phyloP scores from a whole-genome alignment of 305 asterid genomes.

The Salvia sclarea region DNA sequence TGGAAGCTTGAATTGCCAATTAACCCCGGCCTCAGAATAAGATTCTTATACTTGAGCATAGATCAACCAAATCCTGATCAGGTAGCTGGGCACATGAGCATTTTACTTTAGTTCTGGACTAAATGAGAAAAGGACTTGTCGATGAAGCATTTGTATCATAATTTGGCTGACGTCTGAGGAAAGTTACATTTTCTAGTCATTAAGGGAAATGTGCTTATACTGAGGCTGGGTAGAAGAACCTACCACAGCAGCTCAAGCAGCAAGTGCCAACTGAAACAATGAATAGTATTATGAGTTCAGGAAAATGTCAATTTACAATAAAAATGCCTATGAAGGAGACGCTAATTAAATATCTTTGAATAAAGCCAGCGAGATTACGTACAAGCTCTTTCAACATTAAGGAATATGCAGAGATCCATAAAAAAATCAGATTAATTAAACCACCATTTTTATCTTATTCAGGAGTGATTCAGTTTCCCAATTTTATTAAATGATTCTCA shows the following conservation, averaged over 20 bases:
- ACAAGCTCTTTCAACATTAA: not conserved
- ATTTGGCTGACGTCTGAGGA: not conserved
- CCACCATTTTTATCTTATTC: not conserved
- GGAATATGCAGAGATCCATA: not conserved
- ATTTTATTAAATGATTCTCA: not conserved
- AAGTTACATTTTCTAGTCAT: not conserved
- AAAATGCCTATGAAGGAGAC: not conserved
- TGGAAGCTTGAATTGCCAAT: conserved; percentile 35
- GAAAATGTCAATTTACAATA: not conserved
- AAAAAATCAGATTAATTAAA: not conserved
- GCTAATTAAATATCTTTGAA: not conserved
- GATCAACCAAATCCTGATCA: conserved; percentile 39
- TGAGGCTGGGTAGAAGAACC: too few relatives aligned
- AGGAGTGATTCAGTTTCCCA: not conserved
- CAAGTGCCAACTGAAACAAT: not conserved
- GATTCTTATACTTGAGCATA: conserved; percentile 49
- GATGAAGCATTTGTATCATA: not conserved
- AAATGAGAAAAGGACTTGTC: not conserved
- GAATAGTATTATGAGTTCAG: not conserved
- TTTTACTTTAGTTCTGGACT: conserved; percentile 11
- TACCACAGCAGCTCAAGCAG: not conserved
- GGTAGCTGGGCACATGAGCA: conserved; percentile 8
- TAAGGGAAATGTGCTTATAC: too few relatives aligned
- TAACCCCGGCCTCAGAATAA: conserved; percentile 40
- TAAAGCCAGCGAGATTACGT: not conserved